Evolutionary conservation across 2,329 filamentous ascomycete genomes (phyloP).

Genomic region (Harringtonia aguacate): DNA sequence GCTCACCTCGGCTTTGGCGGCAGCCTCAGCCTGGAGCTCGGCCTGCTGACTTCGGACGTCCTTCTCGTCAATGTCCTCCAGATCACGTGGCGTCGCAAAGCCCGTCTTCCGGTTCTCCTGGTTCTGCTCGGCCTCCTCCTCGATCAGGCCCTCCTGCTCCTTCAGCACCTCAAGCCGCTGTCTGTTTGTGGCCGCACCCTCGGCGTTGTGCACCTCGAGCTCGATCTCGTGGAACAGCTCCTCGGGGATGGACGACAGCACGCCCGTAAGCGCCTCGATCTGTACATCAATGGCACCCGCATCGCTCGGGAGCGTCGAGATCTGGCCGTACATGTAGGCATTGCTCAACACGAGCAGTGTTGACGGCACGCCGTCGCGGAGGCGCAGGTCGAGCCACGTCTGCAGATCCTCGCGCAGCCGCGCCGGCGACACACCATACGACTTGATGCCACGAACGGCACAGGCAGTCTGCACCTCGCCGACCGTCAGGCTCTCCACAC

Average conservation of each 20-base stretch:
- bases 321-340: conserved; percentile 89
- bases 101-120: conserved; percentile 68
- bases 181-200: conserved; percentile 97
- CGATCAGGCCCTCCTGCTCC: conserved; percentile 96
- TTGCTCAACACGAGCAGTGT: conserved; percentile 93
- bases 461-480: conserved; percentile 86
- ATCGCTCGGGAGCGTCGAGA: conserved; percentile 12
- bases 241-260: conserved; percentile 89
- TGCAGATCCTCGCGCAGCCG: conserved; percentile 81
- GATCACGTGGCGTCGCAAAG: conserved; percentile 67
- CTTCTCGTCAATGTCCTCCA: conserved; percentile 90
- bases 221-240: conserved; percentile 99
- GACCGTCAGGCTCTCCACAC: conserved; percentile 87
- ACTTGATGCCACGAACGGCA: conserved; percentile 83
- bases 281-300: conserved; percentile 83
- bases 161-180: conserved; percentile 95
- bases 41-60: conserved; percentile 52
- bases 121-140: conserved; percentile 92
- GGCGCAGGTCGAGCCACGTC: conserved; percentile 86
- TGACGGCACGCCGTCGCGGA: conserved; percentile 91
- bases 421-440: conserved; percentile 81
- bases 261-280: conserved; percentile 85
- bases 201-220: conserved; percentile 91
- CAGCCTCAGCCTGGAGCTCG: conserved; percentile 25
- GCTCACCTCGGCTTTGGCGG: conserved; percentile 33